Conservation (phyloP, 192 early-diverging fungal genomes). For the Coemansia sp. region DNA sequence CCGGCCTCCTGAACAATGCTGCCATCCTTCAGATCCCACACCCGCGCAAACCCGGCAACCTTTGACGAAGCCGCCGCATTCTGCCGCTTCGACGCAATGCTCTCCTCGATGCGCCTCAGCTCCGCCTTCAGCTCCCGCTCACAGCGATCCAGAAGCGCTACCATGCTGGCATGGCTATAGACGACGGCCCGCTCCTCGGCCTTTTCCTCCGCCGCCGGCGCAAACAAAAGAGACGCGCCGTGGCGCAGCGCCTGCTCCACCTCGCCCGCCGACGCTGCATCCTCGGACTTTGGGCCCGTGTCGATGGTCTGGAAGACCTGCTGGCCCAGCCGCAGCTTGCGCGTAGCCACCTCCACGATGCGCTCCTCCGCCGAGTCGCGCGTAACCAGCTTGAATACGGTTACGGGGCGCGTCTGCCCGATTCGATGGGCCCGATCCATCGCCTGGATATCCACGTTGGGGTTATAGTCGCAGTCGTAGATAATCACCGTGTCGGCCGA, state of each 20-base stretch:
- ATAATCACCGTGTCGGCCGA: constrained; percentile 96
- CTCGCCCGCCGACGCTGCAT: not conserved
- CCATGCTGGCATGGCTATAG: constrained; percentile 9
- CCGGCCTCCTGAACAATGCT: not conserved
- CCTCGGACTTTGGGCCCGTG: not conserved
- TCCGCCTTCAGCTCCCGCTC: constrained; percentile 6
- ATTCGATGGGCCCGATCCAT: constrained; percentile 96
- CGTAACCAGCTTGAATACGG: constrained; percentile 90
- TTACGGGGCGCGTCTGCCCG: constrained; percentile 91
- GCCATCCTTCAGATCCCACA: constrained; percentile 14
- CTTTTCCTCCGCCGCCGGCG: constrained; percentile 53
- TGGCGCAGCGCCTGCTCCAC: constrained; percentile 72
- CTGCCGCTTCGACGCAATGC: not conserved
- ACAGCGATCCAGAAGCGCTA: constrained; percentile 24
- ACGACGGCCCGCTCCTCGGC: constrained; percentile 24
- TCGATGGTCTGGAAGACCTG: constrained; percentile 90
- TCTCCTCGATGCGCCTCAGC: not conserved
- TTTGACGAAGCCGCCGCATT: no score
- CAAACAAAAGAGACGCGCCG: constrained; percentile 74
- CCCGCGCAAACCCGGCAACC: constrained; percentile 15
- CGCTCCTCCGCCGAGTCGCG: constrained; percentile 96
- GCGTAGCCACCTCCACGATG: constrained; percentile 87
- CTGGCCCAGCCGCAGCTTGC: constrained; percentile 97
- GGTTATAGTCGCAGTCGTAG: constrained; percentile 89
- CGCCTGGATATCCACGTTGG: constrained; percentile 91